Percentiles rank a stretch among this genome's conserved stretches.
These are phyloP conservation scores for Tetrapisispora taiwanensis DNA, from an alignment of 805 yeast species.

Conservation along the genomic window DNA sequence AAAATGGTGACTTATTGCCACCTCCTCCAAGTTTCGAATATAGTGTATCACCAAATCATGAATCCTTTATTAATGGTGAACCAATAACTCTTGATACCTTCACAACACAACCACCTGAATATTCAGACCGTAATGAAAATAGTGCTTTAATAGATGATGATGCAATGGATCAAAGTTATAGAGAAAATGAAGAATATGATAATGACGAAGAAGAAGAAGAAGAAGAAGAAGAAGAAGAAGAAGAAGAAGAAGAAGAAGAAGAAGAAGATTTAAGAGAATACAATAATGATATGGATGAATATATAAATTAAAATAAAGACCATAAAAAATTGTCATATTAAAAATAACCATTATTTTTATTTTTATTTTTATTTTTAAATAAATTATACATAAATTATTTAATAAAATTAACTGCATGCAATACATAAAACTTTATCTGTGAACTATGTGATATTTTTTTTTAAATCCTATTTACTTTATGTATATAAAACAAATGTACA, in stretches of 20 bases:
- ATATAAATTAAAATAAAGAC: not conserved
- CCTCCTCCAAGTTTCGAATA: conserved; percentile 33
- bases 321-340: too few species aligned
- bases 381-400: not conserved
- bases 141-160: conserved; percentile 1
- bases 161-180: conserved; percentile 5
- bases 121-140: conserved; percentile 19
- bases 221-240: conserved; percentile 2
- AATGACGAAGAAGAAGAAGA: conserved; percentile 11
- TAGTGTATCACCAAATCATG: conserved; percentile 19
- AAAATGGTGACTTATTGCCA: conserved; percentile 23
- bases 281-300: conserved; percentile 4
- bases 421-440: not conserved
- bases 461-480: not conserved
- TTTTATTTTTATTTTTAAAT: too few species aligned
- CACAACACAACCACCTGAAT: conserved; percentile 33
- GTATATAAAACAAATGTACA: not conserved
- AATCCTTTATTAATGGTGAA: conserved; percentile 13
- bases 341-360: too few species aligned
- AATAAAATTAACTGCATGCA: not conserved
- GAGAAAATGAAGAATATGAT: not conserved
- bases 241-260: conserved; percentile 11
- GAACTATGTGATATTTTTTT: not conserved
- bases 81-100: conserved; percentile 27
- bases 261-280: conserved; percentile 4